Percentiles rank a stretch among this genome's conserved stretches.
These are phyloP conservation scores for Paraglomus occultum DNA, from an alignment of 192 early-diverging fungal genomes.

Conservation along the genomic window DNA sequence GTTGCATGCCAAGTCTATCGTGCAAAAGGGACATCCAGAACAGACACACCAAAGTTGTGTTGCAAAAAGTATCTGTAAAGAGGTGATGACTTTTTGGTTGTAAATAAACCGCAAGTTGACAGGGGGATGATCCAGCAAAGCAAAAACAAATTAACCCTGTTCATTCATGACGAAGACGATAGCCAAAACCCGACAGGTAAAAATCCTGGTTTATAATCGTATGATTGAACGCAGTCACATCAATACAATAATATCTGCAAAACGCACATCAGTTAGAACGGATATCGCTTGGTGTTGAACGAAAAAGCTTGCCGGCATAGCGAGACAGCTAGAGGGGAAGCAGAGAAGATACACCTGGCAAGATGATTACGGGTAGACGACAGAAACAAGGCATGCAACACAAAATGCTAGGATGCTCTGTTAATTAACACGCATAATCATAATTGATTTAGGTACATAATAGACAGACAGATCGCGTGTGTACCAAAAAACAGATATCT, in stretches of 20 bases:
- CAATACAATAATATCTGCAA: constrained; percentile 33
- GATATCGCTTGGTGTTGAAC: constrained; percentile 36
- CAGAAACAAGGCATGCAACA: not conserved
- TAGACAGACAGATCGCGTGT: constrained; percentile 37
- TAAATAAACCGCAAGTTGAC: constrained; percentile 39
- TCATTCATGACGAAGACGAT: constrained; percentile 9
- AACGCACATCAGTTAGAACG: constrained; percentile 46
- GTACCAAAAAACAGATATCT: constrained; percentile 38
- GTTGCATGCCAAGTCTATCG: too few relatives aligned
- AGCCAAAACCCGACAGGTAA: constrained; percentile 4
- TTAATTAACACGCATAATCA: not conserved
- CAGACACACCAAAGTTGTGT: not conserved
- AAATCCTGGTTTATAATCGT: not conserved
- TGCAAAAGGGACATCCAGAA: not conserved
- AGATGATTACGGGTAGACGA: constrained; percentile 34
- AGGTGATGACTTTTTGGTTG: constrained; percentile 36
- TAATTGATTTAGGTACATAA: constrained; percentile 26
- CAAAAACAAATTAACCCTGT: not conserved
- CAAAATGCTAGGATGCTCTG: not conserved
- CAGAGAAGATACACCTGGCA: constrained; percentile 39
- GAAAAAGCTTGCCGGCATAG: constrained; percentile 34
- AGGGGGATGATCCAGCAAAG: constrained; percentile 9
- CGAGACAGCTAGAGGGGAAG: constrained; percentile 30
- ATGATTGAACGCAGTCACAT: constrained; percentile 25
- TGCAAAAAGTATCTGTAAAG: constrained; percentile 22